These are phyloP conservation scores for Fusarium nisikadoi DNA, from an alignment of 2,329 filamentous ascomycete species.

Conservation along the genomic window DNA sequence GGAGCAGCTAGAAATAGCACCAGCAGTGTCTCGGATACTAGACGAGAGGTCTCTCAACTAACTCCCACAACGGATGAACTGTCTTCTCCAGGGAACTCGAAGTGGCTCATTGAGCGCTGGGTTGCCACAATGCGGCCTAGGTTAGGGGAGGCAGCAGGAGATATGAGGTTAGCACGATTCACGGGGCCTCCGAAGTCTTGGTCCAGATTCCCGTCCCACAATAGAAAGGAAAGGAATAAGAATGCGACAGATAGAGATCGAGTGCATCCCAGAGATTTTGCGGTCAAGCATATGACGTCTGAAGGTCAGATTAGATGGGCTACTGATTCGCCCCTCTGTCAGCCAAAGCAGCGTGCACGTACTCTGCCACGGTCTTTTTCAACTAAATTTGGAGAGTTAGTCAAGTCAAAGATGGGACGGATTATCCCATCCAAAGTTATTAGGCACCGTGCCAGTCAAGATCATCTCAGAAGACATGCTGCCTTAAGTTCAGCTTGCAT, in stretches of 20 bases:
- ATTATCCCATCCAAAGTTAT: slow-evolving; percentile 9
- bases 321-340: slow-evolving; percentile 38
- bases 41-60: slow-evolving; percentile 17
- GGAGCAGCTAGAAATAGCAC: background rate
- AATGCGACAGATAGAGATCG: slow-evolving; percentile 38
- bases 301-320: slow-evolving; percentile 40
- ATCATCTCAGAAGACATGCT: background rate
- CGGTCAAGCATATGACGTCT: slow-evolving; percentile 33
- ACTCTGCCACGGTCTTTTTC: slow-evolving; percentile 43
- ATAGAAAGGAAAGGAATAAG: slow-evolving; percentile 44
- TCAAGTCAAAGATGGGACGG: slow-evolving; percentile 35
- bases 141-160: background rate
- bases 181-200: slow-evolving; percentile 47
- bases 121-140: slow-evolving; percentile 26
- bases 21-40: background rate
- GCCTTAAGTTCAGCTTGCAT: slow-evolving; percentile 8
- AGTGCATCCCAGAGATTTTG: slow-evolving; percentile 47
- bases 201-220: slow-evolving; percentile 50
- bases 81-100: slow-evolving; percentile 10
- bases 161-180: slow-evolving; percentile 1
- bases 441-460: background rate
- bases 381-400: slow-evolving; percentile 45
- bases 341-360: slow-evolving; percentile 1
- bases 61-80: slow-evolving; percentile 29
- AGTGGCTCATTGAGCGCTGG: slow-evolving; percentile 38